These are phyloP conservation scores for Dendrobium catenatum DNA, from an alignment of 106 monocot species.

Conservation along the genomic window DNA sequence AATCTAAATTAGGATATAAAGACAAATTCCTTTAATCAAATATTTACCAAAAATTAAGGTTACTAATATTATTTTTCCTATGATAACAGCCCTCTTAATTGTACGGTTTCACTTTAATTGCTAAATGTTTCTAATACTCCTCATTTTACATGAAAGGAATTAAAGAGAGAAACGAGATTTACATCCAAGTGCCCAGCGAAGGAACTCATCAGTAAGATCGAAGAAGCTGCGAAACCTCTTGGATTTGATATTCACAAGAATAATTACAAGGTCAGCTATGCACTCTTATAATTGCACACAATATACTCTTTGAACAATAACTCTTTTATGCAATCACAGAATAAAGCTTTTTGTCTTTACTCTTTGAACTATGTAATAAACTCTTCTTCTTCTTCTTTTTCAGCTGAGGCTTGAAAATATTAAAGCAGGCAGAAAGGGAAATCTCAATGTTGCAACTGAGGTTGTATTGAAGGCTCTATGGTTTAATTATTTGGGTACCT, in stretches of 20 bases:
- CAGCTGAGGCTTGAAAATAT: conserved; percentile 2
- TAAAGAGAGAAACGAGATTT: conserved; percentile 44
- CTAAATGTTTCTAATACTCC: not conserved
- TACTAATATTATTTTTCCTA: not conserved
- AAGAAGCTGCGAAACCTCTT: conserved; percentile 32
- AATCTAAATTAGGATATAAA: too few relatives aligned
- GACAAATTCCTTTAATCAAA: too few relatives aligned
- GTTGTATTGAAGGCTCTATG: not conserved
- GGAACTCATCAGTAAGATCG: conserved; percentile 37
- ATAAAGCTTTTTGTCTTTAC: not conserved
- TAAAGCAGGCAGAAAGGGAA: not conserved
- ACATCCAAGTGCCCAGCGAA: conserved; percentile 30
- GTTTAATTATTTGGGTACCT: not conserved
- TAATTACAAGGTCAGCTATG: conserved; percentile 34
- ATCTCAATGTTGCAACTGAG: conserved; percentile 1
- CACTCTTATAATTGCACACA: too few relatives aligned
- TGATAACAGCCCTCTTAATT: not conserved
- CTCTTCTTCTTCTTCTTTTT: not conserved
- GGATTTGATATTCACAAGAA: conserved; percentile 36
- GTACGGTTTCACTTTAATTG: not conserved
- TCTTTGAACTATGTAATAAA: not conserved
- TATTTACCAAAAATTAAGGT: too few relatives aligned
- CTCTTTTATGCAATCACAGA: not conserved
- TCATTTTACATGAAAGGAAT: not conserved
- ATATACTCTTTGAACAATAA: not conserved